A percentile compares a stretch with the other conserved stretches of the same genome.
phyloP scores from a whole-genome alignment of 768 basidiomycete genomes.

The Trametes punicea region DNA sequence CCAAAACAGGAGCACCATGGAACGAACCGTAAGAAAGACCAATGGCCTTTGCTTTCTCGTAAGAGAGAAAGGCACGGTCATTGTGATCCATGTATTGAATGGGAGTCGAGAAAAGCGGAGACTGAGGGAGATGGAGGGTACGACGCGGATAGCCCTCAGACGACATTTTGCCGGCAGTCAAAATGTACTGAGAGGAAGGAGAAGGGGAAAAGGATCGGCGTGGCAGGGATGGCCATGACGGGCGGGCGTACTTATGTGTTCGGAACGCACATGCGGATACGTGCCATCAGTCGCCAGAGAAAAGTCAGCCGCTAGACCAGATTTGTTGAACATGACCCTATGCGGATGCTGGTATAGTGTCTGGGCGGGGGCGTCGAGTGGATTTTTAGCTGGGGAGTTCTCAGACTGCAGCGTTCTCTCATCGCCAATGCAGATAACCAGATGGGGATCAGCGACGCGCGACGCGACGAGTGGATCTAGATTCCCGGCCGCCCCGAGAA shows the following conservation, averaged over 20 bases:
- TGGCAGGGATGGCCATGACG: background rate
- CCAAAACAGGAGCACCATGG: background rate
- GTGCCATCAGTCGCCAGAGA: background rate
- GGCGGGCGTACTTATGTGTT: conserved; percentile 2
- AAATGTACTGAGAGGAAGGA: background rate
- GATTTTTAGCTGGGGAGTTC: too few species aligned
- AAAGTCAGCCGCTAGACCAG: background rate
- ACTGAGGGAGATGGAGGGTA: conserved; percentile 13
- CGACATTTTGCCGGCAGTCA: conserved; percentile 4
- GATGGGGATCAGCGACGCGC: background rate
- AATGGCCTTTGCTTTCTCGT: conserved; percentile 24
- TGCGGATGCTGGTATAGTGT: background rate
- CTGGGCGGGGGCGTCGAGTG: background rate
- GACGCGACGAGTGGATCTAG: background rate
- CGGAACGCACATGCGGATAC: background rate
- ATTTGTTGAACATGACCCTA: conserved; percentile 1
- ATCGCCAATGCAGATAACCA: too few species aligned
- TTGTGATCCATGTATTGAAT: conserved; percentile 13
- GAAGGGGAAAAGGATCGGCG: background rate
- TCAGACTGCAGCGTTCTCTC: too few species aligned
- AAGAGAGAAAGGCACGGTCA: conserved; percentile 17
- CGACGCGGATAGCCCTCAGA: conserved; percentile 5
- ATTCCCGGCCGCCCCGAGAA: background rate
- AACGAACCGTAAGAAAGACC: conserved; percentile 23
- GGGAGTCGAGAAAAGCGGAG: conserved; percentile 14